phyloP scores from a whole-genome alignment of 1,284 basidiomycete species.

The Pterulicium gracile region DNA sequence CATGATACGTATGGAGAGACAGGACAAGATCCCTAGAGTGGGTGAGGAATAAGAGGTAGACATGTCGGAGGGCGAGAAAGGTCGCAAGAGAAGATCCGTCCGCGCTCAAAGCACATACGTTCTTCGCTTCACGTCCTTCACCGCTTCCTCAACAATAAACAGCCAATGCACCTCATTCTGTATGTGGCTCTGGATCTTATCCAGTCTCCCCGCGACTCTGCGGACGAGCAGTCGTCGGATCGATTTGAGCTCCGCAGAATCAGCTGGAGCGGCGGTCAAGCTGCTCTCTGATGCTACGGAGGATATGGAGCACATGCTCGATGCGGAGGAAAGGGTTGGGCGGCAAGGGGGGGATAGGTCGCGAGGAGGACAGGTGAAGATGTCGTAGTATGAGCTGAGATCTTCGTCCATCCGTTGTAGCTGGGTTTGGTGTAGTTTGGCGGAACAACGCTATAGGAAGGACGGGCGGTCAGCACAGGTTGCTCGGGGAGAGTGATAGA shows the following conservation, averaged over 20 bases:
- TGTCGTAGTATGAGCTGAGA: conserved; percentile 9
- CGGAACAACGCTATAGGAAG: not conserved
- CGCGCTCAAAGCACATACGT: conserved; percentile 33
- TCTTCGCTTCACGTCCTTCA: conserved; percentile 42
- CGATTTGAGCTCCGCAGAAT: conserved; percentile 47
- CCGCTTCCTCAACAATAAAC: conserved; percentile 48
- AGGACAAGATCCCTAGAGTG: no score
- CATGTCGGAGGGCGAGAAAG: no score
- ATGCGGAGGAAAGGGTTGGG: conserved; percentile 19
- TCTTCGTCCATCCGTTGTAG: conserved; percentile 2
- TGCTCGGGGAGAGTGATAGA: not conserved
- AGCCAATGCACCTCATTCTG: conserved; percentile 49
- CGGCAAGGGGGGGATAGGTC: conserved; percentile 16
- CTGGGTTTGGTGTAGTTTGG: conserved; percentile 1
- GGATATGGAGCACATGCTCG: conserved; percentile 27
- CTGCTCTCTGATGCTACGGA: conserved; percentile 24
- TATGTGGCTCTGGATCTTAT: conserved; percentile 52
- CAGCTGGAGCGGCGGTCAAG: no score
- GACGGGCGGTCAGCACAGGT: not conserved
- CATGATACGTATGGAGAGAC: no score
- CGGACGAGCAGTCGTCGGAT: conserved; percentile 48
- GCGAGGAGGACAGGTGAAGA: conserved; percentile 15
- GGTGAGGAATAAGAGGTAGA: no score
- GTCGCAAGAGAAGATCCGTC: no score
- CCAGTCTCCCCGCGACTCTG: conserved; percentile 47